Evolutionary conservation across 2,329 filamentous ascomycete genomes (phyloP).

Genomic region (Neurospora sp.): DNA sequence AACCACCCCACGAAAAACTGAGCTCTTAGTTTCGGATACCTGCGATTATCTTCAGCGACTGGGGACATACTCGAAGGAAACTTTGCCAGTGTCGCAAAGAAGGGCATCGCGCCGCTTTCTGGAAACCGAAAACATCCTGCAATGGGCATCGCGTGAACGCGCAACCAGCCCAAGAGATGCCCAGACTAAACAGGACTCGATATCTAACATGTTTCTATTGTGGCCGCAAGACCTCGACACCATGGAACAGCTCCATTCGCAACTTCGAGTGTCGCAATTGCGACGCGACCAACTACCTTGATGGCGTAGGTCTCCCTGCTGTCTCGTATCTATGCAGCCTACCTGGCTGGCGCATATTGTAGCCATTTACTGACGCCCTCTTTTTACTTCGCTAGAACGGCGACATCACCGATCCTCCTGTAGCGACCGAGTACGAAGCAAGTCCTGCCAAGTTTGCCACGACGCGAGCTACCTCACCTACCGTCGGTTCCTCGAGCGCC

Average conservation of each 20-base stretch:
- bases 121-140: not conserved
- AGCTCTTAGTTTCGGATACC: not conserved
- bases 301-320: constrained; percentile 53
- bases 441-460: constrained; percentile 38
- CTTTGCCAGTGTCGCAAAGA: not conserved
- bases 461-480: constrained; percentile 27
- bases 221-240: constrained; percentile 53
- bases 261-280: constrained; percentile 69
- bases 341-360: not conserved
- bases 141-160: constrained; percentile 7
- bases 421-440: constrained; percentile 40
- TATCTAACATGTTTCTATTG: constrained; percentile 75
- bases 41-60: not conserved
- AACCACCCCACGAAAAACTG: not conserved
- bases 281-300: constrained; percentile 80
- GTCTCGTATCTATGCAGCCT: not conserved
- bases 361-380: not conserved
- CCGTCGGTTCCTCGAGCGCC: constrained; percentile 23
- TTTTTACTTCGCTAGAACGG: constrained; percentile 52
- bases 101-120: not conserved
- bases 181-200: constrained; percentile 29
- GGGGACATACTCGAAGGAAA: not conserved
- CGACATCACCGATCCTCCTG: constrained; percentile 79
- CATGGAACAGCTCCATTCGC: constrained; percentile 45
- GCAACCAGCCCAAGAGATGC: constrained; percentile 25